Conservation (phyloP, 192 early-diverging fungal species). For the Phycomyces nitens region DNA sequence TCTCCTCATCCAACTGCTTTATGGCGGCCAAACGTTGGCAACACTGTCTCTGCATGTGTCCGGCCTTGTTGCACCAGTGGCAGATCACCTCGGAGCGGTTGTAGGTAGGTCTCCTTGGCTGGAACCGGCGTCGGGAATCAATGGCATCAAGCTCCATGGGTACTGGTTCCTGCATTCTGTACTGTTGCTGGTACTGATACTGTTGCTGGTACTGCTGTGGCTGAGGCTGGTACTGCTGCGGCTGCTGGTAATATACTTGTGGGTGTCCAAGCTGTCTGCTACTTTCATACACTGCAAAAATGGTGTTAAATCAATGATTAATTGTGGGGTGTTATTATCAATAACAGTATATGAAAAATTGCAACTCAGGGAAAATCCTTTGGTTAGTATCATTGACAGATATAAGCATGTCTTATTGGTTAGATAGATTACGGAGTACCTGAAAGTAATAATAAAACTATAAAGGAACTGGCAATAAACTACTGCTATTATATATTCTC, state of each 20-base stretch:
- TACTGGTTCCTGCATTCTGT: neutral
- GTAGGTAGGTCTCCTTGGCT: neutral
- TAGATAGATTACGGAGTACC: too few species aligned
- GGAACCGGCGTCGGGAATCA: neutral
- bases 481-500: too few species aligned
- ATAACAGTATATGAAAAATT: too few species aligned
- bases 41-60: constrained; percentile 8
- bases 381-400: too few species aligned
- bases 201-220: neutral
- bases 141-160: neutral
- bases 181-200: neutral
- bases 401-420: too few species aligned
- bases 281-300: too few species aligned
- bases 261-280: neutral
- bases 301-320: too few species aligned
- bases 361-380: too few species aligned
- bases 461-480: too few species aligned
- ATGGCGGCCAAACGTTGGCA: neutral
- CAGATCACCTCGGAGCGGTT: neutral
- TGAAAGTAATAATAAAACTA: too few species aligned
- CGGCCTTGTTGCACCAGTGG: neutral
- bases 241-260: neutral
- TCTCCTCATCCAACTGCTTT: neutral
- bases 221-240: neutral
- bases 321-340: too few species aligned